Evolutionary conservation across 305 asterid genomes (phyloP), one percentile per base, ranked within the genome.

Genomic region (Fraxinus baroniana): DNA sequence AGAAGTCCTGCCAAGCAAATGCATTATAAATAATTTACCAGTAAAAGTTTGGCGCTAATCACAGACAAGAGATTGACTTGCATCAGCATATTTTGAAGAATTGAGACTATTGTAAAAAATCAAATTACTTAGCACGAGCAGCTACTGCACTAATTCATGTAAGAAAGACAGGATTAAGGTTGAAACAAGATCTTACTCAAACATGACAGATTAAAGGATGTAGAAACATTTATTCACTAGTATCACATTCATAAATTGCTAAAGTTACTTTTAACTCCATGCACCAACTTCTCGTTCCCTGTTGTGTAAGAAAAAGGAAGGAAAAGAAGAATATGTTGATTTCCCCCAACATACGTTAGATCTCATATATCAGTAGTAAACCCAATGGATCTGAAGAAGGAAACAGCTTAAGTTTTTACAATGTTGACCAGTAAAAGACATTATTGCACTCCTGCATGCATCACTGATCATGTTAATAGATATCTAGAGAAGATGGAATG

Each of bases 1-100:
- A 97, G 85, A 94, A 97, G 90, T 97, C 98, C 99, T 94, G 97
- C 75, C 87, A 88, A 52, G 79, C 39, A 55, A 74, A 35, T 26
- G 57, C 5, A 24, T 76, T 18, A 81, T 71, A 71, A 32, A 76
- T 57, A 82, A 33, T 79, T 79, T 39, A 55, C 44, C 74, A 73
- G 30, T 36, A 49, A 55, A 79, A 72, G 73, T 71, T 70, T 71
- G 62, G 68, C 33, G 60, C 78, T 44, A 79, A 35, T 76, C 83
- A 77, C 82, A 82, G 82, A 82, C 70, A 77, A 68, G 33, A 22
- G 33, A 22, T 18, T 49, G 68, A 82, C 74, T 74, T 57, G 77
- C 85, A 66, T 75, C 13, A 82, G 46, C 60, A 77, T 39, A 60
- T 83, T 52, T 55, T 17, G 35, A 32, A 35, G n/a, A 62, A 26